These are phyloP conservation scores for Corymbia citriodora DNA, from an alignment of 441 rosid species.

Conservation along the genomic window DNA sequence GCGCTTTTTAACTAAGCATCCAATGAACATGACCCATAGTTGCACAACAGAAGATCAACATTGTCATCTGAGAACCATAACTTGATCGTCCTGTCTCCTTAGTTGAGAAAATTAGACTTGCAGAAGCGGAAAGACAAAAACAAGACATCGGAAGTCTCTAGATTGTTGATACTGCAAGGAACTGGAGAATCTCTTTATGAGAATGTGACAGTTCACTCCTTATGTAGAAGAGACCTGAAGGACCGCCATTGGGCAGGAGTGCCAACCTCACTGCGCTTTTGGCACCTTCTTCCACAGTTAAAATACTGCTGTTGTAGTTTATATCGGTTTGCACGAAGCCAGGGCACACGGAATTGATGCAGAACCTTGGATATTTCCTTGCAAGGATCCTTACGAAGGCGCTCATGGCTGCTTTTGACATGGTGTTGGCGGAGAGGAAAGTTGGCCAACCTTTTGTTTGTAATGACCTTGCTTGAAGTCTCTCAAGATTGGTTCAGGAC, in stretches of 20 bases:
- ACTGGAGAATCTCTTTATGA: neutral
- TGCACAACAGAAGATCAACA: neutral
- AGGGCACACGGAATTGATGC: conserved; percentile 30
- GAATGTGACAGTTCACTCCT: neutral
- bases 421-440: conserved; percentile 3
- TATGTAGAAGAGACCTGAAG: neutral
- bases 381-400: conserved; percentile 36
- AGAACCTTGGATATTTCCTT: conserved; percentile 13
- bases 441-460: conserved; percentile 30
- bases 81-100: neutral
- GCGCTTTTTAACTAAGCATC: neutral
- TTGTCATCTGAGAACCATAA: neutral
- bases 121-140: neutral
- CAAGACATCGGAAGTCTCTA: neutral
- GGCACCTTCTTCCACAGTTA: conserved; percentile 23
- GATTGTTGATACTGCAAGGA: neutral
- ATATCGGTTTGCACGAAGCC: conserved; percentile 34
- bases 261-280: neutral
- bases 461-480: conserved; percentile 23
- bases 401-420: conserved; percentile 34
- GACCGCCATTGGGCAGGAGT: neutral
- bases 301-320: conserved; percentile 10
- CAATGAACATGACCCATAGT: neutral
- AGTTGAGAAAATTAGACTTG: neutral
- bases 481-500: conserved; percentile 16